These are phyloP conservation scores for Citrus reticulata DNA, from an alignment of 345 rosid genomes.

Conservation along the genomic window DNA sequence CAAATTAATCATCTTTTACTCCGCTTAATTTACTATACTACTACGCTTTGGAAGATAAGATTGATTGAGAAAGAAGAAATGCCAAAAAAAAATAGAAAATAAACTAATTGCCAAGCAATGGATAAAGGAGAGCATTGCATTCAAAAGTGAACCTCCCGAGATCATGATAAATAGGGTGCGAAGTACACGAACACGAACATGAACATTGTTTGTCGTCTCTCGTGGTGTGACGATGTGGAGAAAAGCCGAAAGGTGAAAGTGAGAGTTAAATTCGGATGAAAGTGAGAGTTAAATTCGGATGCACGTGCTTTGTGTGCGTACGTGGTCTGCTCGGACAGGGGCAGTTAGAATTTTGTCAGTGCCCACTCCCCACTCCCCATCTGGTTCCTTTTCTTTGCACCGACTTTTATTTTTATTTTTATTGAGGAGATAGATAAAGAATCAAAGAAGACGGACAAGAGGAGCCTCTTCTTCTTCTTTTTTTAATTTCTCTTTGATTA, in stretches of 20 bases:
- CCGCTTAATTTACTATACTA: not conserved
- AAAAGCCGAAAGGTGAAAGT: not conserved
- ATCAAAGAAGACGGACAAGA: not conserved
- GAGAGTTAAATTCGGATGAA: not conserved
- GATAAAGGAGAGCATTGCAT: no score
- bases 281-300: not conserved
- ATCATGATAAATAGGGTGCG: no score
- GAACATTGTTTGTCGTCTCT: not conserved
- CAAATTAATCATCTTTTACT: not conserved
- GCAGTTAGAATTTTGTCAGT: constrained; percentile 37
- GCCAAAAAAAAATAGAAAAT: no score
- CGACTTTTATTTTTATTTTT: not conserved
- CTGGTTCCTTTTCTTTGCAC: not conserved
- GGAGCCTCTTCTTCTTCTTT: not conserved
- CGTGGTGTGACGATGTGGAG: no score
- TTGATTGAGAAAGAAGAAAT: no score
- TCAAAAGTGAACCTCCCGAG: no score
- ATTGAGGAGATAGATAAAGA: not conserved
- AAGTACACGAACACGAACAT: not conserved
- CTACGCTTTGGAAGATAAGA: no score
- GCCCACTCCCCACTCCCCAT: not conserved
- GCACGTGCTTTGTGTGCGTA: constrained; percentile 28
- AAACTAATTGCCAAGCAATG: no score
- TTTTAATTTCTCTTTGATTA: not conserved
- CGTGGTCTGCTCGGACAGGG: constrained; percentile 21